Conservation (phyloP, 1,284 basidiomycete genomes). For the Ganoderma multipileum region DNA sequence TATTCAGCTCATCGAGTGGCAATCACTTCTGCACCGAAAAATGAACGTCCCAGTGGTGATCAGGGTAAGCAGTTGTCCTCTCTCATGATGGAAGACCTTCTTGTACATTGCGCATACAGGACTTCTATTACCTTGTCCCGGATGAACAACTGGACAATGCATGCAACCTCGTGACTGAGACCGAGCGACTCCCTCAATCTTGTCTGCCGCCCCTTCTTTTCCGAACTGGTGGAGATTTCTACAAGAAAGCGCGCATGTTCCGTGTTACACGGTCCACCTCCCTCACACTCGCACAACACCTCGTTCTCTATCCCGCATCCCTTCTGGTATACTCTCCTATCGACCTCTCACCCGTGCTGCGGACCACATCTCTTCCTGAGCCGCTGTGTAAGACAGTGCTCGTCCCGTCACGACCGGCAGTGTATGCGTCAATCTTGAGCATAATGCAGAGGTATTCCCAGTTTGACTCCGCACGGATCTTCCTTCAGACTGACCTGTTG, state of each 20-base stretch:
- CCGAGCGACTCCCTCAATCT: conserved; percentile 34
- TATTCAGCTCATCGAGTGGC: conserved; percentile 40
- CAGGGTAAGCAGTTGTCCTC: conserved; percentile 29
- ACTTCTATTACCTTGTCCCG: conserved; percentile 38
- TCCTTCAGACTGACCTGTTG: conserved; percentile 39
- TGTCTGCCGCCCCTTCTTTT: conserved; percentile 31
- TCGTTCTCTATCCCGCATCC: conserved; percentile 38
- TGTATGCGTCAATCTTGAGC: conserved; percentile 39
- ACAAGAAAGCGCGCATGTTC: conserved; percentile 12
- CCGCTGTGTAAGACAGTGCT: conserved; percentile 27
- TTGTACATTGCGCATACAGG: conserved; percentile 21
- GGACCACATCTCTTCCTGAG: conserved; percentile 7
- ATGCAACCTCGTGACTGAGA: conserved; percentile 32
- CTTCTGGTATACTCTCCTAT: conserved; percentile 32
- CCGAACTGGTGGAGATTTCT: conserved; percentile 34
- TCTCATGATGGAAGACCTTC: neutral
- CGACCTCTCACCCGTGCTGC: conserved; percentile 31
- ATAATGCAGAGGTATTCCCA: conserved; percentile 37
- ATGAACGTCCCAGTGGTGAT: conserved; percentile 41
- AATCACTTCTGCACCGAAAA: conserved; percentile 36
- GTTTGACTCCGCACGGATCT: conserved; percentile 28
- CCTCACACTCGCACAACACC: conserved; percentile 34
- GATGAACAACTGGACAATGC: conserved; percentile 36
- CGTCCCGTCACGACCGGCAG: conserved; percentile 36
- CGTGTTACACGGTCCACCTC: conserved; percentile 34